Conservation (phyloP, 2,329 filamentous ascomycete species). For the Colletotrichum falcatum region DNA sequence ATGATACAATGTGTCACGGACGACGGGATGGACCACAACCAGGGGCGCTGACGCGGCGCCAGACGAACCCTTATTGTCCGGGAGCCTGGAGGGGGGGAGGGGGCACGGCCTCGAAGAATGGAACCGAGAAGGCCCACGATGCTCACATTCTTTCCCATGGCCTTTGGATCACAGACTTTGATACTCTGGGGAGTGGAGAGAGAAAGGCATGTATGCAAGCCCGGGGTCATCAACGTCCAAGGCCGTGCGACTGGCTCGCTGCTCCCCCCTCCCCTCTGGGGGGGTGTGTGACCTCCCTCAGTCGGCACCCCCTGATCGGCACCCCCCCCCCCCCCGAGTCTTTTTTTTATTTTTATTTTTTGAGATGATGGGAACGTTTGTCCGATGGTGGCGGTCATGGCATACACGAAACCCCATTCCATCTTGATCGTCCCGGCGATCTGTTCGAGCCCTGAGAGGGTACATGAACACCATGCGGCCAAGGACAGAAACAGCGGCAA, state of each 20-base stretch:
- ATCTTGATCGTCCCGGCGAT: not conserved
- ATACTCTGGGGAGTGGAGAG: not conserved
- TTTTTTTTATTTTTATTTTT: no score
- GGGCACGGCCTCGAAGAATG: not conserved
- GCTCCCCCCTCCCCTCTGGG: not conserved
- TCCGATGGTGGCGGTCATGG: not conserved
- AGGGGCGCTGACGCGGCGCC: constrained; percentile 7
- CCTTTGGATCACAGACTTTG: not conserved
- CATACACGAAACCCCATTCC: not conserved
- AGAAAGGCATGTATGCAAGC: not conserved
- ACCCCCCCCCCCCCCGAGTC: no score
- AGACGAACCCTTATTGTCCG: not conserved
- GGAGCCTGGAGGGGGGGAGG: no score
- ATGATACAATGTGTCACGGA: constrained; percentile 9
- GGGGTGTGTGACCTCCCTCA: no score
- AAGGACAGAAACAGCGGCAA: not conserved
- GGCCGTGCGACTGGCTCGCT: not conserved
- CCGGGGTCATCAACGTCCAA: not conserved
- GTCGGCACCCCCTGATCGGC: not conserved
- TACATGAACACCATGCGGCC: not conserved
- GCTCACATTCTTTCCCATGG: not conserved
- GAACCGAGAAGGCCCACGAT: constrained; percentile 3
- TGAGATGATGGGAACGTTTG: constrained; percentile 1
- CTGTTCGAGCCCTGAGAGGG: not conserved
- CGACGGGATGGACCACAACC: constrained; percentile 12